Conservation (phyloP, 78 protist species). For the Polysphondylium violaceum region DNA sequence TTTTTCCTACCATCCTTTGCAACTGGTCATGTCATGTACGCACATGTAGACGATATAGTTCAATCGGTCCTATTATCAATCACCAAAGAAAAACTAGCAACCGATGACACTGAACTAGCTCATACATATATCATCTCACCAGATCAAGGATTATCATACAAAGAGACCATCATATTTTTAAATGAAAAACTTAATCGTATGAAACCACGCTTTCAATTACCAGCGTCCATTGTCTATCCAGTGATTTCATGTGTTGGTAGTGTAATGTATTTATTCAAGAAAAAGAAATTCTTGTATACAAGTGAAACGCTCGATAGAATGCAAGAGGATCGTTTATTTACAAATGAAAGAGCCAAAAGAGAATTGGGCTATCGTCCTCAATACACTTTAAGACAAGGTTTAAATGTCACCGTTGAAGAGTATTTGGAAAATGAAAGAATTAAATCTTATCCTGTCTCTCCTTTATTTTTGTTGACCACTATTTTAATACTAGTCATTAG, state of each 20-base stretch:
- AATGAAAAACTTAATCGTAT: slow-evolving; percentile 57
- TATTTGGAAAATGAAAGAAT: slow-evolving; percentile 70
- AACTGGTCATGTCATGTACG: slow-evolving; percentile 38
- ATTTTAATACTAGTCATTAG: slow-evolving; percentile 30
- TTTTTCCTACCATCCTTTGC: slow-evolving; percentile 53
- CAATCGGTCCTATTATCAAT: not conserved
- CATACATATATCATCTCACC: slow-evolving; percentile 47
- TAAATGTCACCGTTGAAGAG: slow-evolving; percentile 71
- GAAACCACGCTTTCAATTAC: slow-evolving; percentile 53
- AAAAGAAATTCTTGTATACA: slow-evolving; percentile 36
- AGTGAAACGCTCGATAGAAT: slow-evolving; percentile 16
- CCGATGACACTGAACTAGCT: not conserved
- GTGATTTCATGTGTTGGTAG: slow-evolving; percentile 2
- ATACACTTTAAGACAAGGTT: slow-evolving; percentile 60
- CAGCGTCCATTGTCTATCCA: not conserved
- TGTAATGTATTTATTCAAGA: not conserved
- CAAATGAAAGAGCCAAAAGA: slow-evolving; percentile 56
- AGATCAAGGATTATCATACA: slow-evolving; percentile 9
- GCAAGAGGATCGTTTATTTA: slow-evolving; percentile 34
- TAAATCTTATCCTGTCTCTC: slow-evolving; percentile 42
- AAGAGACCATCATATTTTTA: slow-evolving; percentile 9
- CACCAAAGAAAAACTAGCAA: not conserved
- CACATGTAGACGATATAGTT: slow-evolving; percentile 42
- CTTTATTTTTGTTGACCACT: slow-evolving; percentile 44
- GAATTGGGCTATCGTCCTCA: slow-evolving; percentile 58